These are phyloP conservation scores for Aspergillus asperescens DNA, from an alignment of 495 filamentous ascomycete species.

Conservation along the genomic window DNA sequence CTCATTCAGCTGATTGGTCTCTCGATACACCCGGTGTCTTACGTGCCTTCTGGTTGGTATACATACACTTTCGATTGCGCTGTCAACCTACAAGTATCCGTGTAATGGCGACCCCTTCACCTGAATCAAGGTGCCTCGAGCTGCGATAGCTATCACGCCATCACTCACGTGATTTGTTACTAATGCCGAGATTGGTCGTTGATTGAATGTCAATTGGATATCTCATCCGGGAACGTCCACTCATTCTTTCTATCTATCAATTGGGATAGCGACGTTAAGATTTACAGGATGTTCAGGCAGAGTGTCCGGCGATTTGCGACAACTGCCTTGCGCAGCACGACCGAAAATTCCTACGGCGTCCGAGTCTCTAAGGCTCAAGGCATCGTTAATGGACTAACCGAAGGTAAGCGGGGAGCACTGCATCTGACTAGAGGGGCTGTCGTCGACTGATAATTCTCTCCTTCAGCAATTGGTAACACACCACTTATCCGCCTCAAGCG, in stretches of 20 bases:
- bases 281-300: slow-evolving; percentile 50
- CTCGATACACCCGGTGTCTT: too few relatives aligned
- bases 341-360: slow-evolving; percentile 44
- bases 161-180: slow-evolving; percentile 22
- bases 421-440: slow-evolving; percentile 1
- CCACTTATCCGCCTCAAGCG: slow-evolving; percentile 85
- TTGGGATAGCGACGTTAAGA: slow-evolving; percentile 4
- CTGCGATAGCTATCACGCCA: slow-evolving; percentile 18
- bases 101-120: too few relatives aligned
- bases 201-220: slow-evolving; percentile 2
- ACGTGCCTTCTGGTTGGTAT: too few relatives aligned
- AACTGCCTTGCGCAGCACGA: slow-evolving; percentile 47
- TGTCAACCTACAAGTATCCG: too few relatives aligned
- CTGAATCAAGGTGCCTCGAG: not conserved
- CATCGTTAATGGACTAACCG: slow-evolving; percentile 73
- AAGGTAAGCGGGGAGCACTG: slow-evolving; percentile 54
- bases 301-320: slow-evolving; percentile 53
- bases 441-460: not conserved
- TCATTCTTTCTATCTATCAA: slow-evolving; percentile 2
- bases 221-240: too few relatives aligned
- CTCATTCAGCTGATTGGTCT: not conserved
- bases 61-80: too few relatives aligned
- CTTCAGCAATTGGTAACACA: slow-evolving; percentile 88
- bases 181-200: slow-evolving; percentile 23
- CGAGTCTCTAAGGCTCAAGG: slow-evolving; percentile 79